Percentiles rank a stretch among this genome's conserved stretches.
These are phyloP conservation scores for Geoglossum cookeanum DNA, from an alignment of 2,329 filamentous ascomycete genomes.

Conservation along the genomic window DNA sequence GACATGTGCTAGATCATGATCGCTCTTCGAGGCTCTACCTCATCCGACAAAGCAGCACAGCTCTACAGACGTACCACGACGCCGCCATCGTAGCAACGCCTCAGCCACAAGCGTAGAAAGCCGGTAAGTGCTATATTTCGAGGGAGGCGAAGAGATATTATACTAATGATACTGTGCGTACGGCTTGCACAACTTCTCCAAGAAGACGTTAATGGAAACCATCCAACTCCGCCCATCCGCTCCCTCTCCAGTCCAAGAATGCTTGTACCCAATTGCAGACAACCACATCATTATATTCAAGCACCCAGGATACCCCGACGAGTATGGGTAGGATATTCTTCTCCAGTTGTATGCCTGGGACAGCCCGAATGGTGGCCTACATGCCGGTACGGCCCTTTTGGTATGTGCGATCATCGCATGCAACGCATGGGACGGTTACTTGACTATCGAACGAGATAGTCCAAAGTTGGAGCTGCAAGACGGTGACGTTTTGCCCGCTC, in stretches of 20 bases:
- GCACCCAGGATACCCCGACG: conserved; percentile 7
- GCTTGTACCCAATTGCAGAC: background rate
- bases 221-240: background rate
- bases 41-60: background rate
- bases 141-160: background rate
- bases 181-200: background rate
- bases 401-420: conserved; percentile 6
- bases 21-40: background rate
- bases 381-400: conserved; percentile 4
- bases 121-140: background rate
- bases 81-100: background rate
- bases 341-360: conserved; percentile 5
- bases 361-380: conserved; percentile 4
- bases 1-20: background rate
- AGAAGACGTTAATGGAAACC: background rate
- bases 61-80: background rate
- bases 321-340: conserved; percentile 6
- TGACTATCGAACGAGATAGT: conserved; percentile 4
- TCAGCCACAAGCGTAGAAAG: background rate
- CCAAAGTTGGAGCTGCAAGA: background rate
- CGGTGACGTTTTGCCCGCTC: too few species aligned
- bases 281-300: conserved; percentile 4
- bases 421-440: conserved; percentile 7
- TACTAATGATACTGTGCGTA: background rate
- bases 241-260: background rate